Evolutionary conservation across 257 asterid species (phyloP).

Genomic region (Phtheirospermum japonicum): DNA sequence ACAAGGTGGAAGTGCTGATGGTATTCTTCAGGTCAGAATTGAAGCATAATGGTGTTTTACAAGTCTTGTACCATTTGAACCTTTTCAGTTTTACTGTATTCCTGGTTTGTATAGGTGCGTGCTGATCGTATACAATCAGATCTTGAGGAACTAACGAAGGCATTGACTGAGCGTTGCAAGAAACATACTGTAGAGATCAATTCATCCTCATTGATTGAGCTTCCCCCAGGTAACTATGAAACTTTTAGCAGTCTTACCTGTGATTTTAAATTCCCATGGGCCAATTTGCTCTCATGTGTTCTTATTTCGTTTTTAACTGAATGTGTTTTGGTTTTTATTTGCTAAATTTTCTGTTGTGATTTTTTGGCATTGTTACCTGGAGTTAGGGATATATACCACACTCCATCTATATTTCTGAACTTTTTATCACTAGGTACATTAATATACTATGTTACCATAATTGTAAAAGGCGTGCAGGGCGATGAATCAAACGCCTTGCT

Average conservation of each 20-base stretch:
- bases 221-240: slow-evolving; percentile 68
- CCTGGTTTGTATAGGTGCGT: slow-evolving; percentile 65
- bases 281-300: slow-evolving; percentile 12
- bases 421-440: background rate
- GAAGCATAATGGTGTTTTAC: slow-evolving; percentile 19
- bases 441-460: slow-evolving; percentile 5
- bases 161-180: slow-evolving; percentile 79
- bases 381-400: background rate
- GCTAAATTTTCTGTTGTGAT: background rate
- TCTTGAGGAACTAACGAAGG: slow-evolving; percentile 91
- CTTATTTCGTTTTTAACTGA: slow-evolving; percentile 1
- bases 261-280: slow-evolving; percentile 19
- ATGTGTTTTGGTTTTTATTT: background rate
- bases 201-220: slow-evolving; percentile 79
- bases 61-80: slow-evolving; percentile 15
- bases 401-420: slow-evolving; percentile 10
- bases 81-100: slow-evolving; percentile 19
- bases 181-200: slow-evolving; percentile 65
- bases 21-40: slow-evolving; percentile 88
- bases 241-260: slow-evolving; percentile 24
- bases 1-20: slow-evolving; percentile 99
- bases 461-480: too few species aligned
- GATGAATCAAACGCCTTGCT: too few species aligned
- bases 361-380: background rate
- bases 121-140: slow-evolving; percentile 99